Conservation (phyloP, 441 rosid genomes). For the Eruca vesicaria region DNA sequence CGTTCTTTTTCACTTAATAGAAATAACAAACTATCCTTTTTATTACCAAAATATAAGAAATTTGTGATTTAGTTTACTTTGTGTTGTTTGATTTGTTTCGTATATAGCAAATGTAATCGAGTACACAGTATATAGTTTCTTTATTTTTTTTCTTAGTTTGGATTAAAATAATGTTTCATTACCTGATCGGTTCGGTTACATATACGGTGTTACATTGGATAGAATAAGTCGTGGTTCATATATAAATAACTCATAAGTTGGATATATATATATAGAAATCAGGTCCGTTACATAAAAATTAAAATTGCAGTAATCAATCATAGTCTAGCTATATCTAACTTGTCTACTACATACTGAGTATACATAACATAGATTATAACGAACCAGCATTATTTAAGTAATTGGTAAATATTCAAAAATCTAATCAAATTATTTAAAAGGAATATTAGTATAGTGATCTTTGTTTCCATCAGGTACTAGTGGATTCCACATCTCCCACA, state of each 20-base stretch:
- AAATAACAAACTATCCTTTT: too few relatives aligned
- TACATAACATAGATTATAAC: neutral
- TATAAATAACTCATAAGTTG: neutral
- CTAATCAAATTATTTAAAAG: conserved; percentile 57
- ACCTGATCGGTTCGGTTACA: neutral
- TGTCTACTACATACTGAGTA: conserved; percentile 8
- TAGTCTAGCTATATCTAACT: conserved; percentile 15
- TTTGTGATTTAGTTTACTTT: neutral
- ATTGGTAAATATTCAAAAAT: neutral
- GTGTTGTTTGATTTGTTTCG: neutral
- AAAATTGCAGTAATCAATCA: conserved; percentile 18
- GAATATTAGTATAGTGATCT: conserved; percentile 51
- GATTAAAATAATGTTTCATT: neutral
- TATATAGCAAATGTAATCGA: neutral
- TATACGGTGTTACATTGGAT: neutral
- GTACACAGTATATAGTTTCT: neutral
- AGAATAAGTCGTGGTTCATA: neutral
- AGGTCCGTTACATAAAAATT: conserved; percentile 29
- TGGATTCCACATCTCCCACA: conserved; percentile 89
- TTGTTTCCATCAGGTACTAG: conserved; percentile 54
- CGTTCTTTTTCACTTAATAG: too few relatives aligned
- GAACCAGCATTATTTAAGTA: neutral
- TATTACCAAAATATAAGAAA: too few relatives aligned
- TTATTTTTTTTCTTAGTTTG: neutral
- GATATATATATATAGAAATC: conserved; percentile 16